Evolutionary conservation across 208 protist genomes (phyloP).

Genomic region (Trichomonas gallinae): DNA sequence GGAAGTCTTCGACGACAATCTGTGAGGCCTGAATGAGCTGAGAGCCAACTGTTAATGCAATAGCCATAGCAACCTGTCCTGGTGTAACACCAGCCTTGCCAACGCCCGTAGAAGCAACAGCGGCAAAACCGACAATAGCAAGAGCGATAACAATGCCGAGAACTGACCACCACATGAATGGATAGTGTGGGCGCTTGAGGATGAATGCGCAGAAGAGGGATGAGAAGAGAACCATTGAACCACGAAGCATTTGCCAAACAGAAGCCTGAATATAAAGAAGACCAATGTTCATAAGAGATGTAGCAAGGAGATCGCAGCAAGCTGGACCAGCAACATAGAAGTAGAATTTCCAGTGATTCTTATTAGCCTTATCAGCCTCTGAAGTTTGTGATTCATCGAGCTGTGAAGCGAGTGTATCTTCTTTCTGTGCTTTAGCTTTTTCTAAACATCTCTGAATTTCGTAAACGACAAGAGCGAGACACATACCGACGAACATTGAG

Average conservation of each 20-base stretch:
- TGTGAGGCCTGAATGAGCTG: neutral
- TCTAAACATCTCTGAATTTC: neutral
- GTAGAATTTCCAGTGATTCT: neutral
- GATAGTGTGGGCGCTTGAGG: slow-evolving; percentile 1
- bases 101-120: neutral
- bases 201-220: neutral
- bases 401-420: neutral
- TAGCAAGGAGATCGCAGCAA: neutral
- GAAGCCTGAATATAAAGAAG: slow-evolving; percentile 15
- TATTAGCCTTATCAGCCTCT: neutral
- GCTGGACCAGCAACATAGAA: neutral
- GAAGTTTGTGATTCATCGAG: neutral
- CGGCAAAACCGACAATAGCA: neutral
- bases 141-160: neutral
- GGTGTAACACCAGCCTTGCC: neutral
- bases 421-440: neutral
- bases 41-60: neutral
- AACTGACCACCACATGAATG: slow-evolving; percentile 17
- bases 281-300: slow-evolving; percentile 6
- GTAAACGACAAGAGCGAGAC: neutral
- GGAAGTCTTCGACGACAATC: slow-evolving; percentile 19
- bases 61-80: neutral
- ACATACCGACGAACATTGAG: slow-evolving; percentile 5
- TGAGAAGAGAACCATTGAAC: slow-evolving; percentile 3
- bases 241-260: slow-evolving; percentile 17